phyloP scores from a whole-genome alignment of 2,329 filamentous ascomycete genomes.

The Paecilomyces niveus region DNA sequence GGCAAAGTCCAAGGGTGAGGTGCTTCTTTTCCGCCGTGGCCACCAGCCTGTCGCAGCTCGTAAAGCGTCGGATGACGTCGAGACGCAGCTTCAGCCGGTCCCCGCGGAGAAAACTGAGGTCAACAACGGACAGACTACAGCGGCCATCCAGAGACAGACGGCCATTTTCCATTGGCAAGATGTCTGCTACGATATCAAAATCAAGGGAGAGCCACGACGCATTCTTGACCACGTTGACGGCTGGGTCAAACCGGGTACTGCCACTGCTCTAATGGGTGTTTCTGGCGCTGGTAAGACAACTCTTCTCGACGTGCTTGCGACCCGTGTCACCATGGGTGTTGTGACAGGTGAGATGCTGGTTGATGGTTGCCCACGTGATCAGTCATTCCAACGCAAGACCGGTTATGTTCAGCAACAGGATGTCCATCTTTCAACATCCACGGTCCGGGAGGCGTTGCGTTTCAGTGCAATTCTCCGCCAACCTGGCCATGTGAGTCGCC shows the following conservation, averaged over 20 bases:
- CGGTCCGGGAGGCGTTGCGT: conserved; percentile 76
- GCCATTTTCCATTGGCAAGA: conserved; percentile 80
- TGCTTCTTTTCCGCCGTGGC: conserved; percentile 56
- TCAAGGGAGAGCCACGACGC: conserved; percentile 65
- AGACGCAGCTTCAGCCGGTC: conserved; percentile 9
- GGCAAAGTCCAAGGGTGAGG: conserved; percentile 67
- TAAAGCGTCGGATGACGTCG: conserved; percentile 4
- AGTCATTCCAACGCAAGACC: conserved; percentile 26
- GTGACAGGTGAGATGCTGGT: conserved; percentile 80
- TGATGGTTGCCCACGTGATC: conserved; percentile 61
- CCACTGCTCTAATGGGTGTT: conserved; percentile 85
- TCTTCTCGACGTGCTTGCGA: conserved; percentile 75
- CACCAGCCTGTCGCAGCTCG: conserved; percentile 3
- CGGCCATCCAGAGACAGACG: conserved; percentile 51
- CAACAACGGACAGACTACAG: conserved; percentile 5
- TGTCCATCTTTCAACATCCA: conserved; percentile 74
- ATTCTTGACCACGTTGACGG: conserved; percentile 81
- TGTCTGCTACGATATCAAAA: conserved; percentile 71
- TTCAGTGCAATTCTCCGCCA: conserved; percentile 83
- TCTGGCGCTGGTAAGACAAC: conserved; percentile 88
- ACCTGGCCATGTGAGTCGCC: conserved; percentile 59
- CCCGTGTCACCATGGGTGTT: conserved; percentile 76
- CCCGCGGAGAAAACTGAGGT: conserved; percentile 10
- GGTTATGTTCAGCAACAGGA: conserved; percentile 74
- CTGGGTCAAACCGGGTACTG: conserved; percentile 85